Evolutionary conservation across 495 filamentous ascomycete species (phyloP), one percentile per base, ranked within the genome.

Genomic region (Usnea hakonensis): DNA sequence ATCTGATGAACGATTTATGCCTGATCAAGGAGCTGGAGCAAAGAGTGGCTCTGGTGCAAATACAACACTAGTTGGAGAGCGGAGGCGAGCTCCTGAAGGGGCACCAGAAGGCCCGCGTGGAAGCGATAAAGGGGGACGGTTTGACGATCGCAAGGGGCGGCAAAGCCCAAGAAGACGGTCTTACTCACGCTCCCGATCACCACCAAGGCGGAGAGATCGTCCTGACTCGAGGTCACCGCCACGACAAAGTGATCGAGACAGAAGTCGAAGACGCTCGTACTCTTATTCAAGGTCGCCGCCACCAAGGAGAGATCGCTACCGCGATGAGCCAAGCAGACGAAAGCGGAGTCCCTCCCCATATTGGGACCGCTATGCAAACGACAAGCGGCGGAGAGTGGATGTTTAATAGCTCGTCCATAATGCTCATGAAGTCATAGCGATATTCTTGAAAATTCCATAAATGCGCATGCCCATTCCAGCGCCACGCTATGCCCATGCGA

Each of bases 1-100:
- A 13, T 72, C 78, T 61, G 89, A 92, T 65, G 89, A 91, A 65
- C 76, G 88, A 46, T 92, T 89, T 67, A 80, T 83, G 75, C 85
- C 88, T 46, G 89, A 92, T 73, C 75, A 70, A 28, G 74, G 76
- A 60, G 72, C 71, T 19, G 68, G 71, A 38, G 72, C 73, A n/a
- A 64, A 58, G 53, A 77, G 74, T 13, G 74, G 77, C 21, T 80
- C 79, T 10, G 79, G 79, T 35, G 79, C 79, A 14, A 82, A 82
- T 74, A 76, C 78, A 26, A 78, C 75, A 57, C 70, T 64, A 36
- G 75, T 82, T 23, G 73, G 75, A 50, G 73, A 74, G 58, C 68
- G 72, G 61, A 72, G 69, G 26, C 64, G 50, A 37, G 66, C 61
- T 10, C 68, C 68, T 13, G 63, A 66, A 28, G 61, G 48, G 28